A percentile compares a stretch with the other conserved stretches of the same genome.
Evolutionary conservation across 352 stramenopile species (phyloP).

Genomic region (Phytophthora crassamura): DNA sequence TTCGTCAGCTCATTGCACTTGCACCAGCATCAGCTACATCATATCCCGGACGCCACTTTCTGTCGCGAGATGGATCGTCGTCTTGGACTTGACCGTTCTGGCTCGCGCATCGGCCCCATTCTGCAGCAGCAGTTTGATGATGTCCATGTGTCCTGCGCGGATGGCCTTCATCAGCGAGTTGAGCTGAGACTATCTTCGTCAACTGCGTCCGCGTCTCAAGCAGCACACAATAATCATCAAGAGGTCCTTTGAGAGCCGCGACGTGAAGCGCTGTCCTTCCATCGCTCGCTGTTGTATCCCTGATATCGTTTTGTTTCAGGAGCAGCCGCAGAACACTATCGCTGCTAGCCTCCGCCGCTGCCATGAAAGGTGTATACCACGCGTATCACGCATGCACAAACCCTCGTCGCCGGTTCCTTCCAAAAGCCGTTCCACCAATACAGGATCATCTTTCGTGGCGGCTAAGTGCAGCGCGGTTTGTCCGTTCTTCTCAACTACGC

Average conservation of each 20-base stretch:
- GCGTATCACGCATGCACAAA: not conserved
- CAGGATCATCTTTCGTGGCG: not conserved
- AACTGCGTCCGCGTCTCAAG: conserved; percentile 5
- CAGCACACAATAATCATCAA: conserved; percentile 1
- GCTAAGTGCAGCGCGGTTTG: conserved; percentile 2
- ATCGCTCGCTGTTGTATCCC: not conserved
- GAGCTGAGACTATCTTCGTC: not conserved
- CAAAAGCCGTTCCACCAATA: not conserved
- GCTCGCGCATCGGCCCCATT: not conserved
- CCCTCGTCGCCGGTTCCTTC: no score
- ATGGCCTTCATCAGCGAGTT: conserved; percentile 3
- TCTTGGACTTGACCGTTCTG: no score
- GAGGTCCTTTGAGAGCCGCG: not conserved
- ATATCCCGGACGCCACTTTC: no score
- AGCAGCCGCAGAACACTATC: conserved; percentile 3
- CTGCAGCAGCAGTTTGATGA: conserved; percentile 1
- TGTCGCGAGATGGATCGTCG: no score
- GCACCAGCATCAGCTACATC: no score
- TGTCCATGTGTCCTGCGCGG: not conserved
- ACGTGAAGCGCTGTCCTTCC: conserved; percentile 9
- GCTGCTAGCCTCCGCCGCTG: not conserved
- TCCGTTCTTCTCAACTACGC: not conserved
- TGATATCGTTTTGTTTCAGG: not conserved
- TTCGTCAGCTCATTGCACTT: not conserved
- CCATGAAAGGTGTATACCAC: conserved; percentile 1